A percentile compares a stretch with the other conserved stretches of the same genome.
Evolutionary conservation across 257 asterid genomes (phyloP).

Genomic region (Ehretia macrophylla): DNA sequence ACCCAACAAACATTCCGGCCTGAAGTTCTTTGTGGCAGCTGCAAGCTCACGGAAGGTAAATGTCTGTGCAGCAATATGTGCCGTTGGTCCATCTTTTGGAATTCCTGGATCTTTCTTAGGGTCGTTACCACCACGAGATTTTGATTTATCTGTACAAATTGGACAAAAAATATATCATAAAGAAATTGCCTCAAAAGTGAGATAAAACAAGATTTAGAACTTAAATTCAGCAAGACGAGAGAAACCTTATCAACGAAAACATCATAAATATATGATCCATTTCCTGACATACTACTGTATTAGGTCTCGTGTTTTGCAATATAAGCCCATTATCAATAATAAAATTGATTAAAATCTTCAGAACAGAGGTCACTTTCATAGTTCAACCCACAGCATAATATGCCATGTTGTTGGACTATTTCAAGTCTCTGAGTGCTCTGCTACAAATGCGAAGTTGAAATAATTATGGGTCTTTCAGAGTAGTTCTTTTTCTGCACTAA

Average conservation of each 20-base stretch:
- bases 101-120: conserved; percentile 58
- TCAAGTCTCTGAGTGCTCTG: no score
- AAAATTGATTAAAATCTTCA: not conserved
- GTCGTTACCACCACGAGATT: conserved; percentile 52
- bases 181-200: no score
- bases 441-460: no score
- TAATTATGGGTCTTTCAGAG: no score
- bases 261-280: not conserved
- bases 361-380: no score
- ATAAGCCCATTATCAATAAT: not conserved
- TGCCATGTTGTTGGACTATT: no score
- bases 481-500: no score
- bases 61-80: conserved; percentile 84
- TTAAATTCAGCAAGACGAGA: no score
- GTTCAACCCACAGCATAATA: no score
- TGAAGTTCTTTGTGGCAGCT: conserved; percentile 77
- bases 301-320: not conserved
- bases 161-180: no score
- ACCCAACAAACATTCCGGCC: conserved; percentile 72
- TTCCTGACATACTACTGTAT: not conserved
- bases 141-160: conserved; percentile 51
- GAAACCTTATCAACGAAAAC: no score
- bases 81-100: conserved; percentile 65
- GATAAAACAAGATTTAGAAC: no score
- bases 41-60: conserved; percentile 92